Evolutionary conservation across 139 green algal species (phyloP).

Genomic region (Chlamydomonas asymmetrica): DNA sequence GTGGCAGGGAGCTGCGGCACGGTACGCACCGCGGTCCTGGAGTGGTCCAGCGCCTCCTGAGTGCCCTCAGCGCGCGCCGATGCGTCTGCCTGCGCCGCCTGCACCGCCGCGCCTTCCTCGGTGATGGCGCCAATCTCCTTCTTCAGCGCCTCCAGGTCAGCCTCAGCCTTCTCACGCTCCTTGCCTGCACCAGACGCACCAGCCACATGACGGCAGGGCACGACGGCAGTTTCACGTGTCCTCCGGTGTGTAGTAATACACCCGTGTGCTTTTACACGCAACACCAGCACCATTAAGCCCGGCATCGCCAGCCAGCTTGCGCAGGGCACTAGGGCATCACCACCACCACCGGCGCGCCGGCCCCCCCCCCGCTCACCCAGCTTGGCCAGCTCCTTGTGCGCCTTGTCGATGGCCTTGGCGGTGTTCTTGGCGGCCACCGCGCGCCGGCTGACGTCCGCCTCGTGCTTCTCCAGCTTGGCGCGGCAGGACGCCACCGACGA

Average conservation of each 20-base stretch:
- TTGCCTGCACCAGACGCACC: slow-evolving; percentile 22
- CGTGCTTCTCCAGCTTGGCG: slow-evolving; percentile 43
- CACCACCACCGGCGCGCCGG: too few relatives aligned
- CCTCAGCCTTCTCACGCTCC: slow-evolving; percentile 56
- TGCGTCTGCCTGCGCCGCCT: slow-evolving; percentile 22
- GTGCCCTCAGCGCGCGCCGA: background rate
- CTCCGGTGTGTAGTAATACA: too few relatives aligned
- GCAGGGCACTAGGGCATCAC: too few relatives aligned
- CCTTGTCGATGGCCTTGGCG: slow-evolving; percentile 68
- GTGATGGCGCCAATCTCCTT: slow-evolving; percentile 54
- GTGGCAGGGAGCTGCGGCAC: too few relatives aligned
- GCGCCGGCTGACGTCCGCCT: slow-evolving; percentile 61
- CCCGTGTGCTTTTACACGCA: too few relatives aligned
- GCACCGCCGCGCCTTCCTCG: slow-evolving; percentile 48
- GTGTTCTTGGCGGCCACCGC: slow-evolving; percentile 50
- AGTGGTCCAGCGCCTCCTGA: background rate
- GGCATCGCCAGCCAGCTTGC: too few relatives aligned
- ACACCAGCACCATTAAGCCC: too few relatives aligned
- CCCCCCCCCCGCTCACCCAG: slow-evolving; percentile 32
- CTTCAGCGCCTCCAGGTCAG: slow-evolving; percentile 42
- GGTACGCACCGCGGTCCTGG: too few relatives aligned
- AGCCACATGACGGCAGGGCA: too few relatives aligned
- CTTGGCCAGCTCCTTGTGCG: slow-evolving; percentile 71
- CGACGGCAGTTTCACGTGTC: too few relatives aligned
- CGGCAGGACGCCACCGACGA: too few relatives aligned